Evolutionary conservation across 2,329 filamentous ascomycete genomes (phyloP).

Genomic region (Claviceps citrina): DNA sequence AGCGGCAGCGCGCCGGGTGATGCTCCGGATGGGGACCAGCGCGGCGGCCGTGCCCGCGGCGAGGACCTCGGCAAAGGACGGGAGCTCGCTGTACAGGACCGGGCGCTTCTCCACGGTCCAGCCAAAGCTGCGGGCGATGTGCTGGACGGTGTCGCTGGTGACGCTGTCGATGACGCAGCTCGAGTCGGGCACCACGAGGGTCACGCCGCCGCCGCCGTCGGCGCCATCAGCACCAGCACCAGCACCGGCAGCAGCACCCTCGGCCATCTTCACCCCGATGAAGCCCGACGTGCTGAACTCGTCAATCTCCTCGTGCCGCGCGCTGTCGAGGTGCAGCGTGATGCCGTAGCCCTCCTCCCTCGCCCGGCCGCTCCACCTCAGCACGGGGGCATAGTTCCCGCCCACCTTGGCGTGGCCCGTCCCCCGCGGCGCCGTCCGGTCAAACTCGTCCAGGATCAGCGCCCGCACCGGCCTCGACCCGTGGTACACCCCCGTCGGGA

Average conservation of each 20-base stretch:
- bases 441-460: constrained; percentile 81
- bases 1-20: constrained; percentile 47
- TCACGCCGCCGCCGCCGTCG: constrained; percentile 41
- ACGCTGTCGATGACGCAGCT: constrained; percentile 77
- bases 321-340: constrained; percentile 82
- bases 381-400: constrained; percentile 87
- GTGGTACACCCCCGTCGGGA: constrained; percentile 90
- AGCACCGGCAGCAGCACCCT: too few species aligned
- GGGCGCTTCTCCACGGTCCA: constrained; percentile 69
- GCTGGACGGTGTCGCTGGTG: constrained; percentile 62
- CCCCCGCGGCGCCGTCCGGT: constrained; percentile 80
- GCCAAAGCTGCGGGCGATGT: constrained; percentile 62
- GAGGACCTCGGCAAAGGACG: constrained; percentile 55
- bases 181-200: constrained; percentile 74
- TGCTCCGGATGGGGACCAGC: constrained; percentile 80
- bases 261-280: constrained; percentile 55
- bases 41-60: constrained; percentile 85
- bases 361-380: constrained; percentile 75
- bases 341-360: constrained; percentile 73
- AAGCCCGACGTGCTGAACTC: constrained; percentile 95
- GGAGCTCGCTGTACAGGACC: constrained; percentile 47
- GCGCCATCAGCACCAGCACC: too few species aligned
- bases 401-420: constrained; percentile 88
- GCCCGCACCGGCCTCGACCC: constrained; percentile 76
- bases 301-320: constrained; percentile 70